Evolutionary conservation across 2,329 filamentous ascomycete genomes (phyloP).

Genomic region (Neonectria coccinea): DNA sequence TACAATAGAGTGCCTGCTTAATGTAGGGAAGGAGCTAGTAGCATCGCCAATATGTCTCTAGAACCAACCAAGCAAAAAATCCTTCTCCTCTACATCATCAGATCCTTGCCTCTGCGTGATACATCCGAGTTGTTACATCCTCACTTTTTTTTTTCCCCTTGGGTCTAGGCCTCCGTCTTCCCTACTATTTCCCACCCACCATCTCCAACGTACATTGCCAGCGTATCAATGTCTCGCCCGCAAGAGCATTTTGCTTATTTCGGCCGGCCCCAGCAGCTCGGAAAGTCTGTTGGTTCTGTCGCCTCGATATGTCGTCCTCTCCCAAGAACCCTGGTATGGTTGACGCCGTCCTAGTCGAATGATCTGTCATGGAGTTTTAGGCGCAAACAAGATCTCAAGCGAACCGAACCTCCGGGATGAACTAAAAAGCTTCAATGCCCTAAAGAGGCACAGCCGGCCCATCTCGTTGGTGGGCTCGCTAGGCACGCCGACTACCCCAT

Average conservation of each 20-base stretch:
- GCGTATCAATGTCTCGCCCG: conserved; percentile 10
- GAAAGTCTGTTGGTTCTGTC: conserved; percentile 29
- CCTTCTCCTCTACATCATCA: conserved; percentile 10
- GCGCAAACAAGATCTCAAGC: conserved; percentile 54
- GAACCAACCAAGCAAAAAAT: conserved; percentile 16
- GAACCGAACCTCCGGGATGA: conserved; percentile 55
- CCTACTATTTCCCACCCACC: not conserved
- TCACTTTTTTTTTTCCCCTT: conserved; percentile 1
- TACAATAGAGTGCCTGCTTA: not conserved
- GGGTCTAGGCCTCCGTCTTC: conserved; percentile 7
- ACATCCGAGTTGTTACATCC: conserved; percentile 7
- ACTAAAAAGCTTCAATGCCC: conserved; percentile 52
- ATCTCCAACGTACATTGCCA: conserved; percentile 3
- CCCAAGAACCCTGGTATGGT: conserved; percentile 39
- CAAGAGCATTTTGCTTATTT: conserved; percentile 9
- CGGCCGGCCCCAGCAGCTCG: not conserved
- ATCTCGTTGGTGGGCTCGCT: conserved; percentile 43
- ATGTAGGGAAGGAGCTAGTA: conserved; percentile 7
- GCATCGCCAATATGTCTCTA: conserved; percentile 9
- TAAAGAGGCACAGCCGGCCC: conserved; percentile 49
- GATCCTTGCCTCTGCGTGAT: conserved; percentile 5
- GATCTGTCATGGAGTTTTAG: conserved; percentile 45
- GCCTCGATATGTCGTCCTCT: conserved; percentile 31
- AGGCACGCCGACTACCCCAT: conserved; percentile 40
- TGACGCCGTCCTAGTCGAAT: conserved; percentile 42